Conservation (phyloP, 345 rosid species). For the Populus pruinosa region DNA sequence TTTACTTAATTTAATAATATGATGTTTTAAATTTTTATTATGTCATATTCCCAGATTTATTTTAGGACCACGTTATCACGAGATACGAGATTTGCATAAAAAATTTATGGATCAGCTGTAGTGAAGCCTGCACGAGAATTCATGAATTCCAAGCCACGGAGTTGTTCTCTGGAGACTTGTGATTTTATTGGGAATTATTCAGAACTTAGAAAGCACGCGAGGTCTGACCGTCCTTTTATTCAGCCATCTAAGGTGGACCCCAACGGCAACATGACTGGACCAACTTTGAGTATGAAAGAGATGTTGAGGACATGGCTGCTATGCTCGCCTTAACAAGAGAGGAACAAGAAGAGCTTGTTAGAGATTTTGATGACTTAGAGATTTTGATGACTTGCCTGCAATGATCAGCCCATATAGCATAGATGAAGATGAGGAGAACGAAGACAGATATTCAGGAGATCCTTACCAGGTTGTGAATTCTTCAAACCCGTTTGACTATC, state of each 20-base stretch:
- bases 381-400: not conserved
- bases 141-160: slow-evolving; percentile 69
- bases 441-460: not conserved
- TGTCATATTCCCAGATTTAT: no score
- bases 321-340: not conserved
- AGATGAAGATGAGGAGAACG: not conserved
- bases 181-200: slow-evolving; percentile 68
- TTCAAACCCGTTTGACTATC: not conserved
- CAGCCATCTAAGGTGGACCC: slow-evolving; percentile 80
- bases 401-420: not conserved
- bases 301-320: slow-evolving; percentile 67
- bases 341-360: not conserved
- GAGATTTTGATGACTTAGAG: not conserved
- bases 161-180: slow-evolving; percentile 84
- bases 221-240: slow-evolving; percentile 71
- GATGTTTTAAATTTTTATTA: no score
- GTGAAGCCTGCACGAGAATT: slow-evolving; percentile 73
- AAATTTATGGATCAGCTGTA: slow-evolving; percentile 56
- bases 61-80: no score
- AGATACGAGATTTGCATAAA: no score
- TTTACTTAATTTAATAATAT: no score
- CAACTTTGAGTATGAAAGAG: slow-evolving; percentile 72
- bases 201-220: slow-evolving; percentile 81
- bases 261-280: slow-evolving; percentile 87
- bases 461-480: not conserved